Evolutionary conservation across 2,329 filamentous ascomycete genomes (phyloP), one percentile per base, ranked within the genome.

Genomic region (Colletotrichum truncatum): DNA sequence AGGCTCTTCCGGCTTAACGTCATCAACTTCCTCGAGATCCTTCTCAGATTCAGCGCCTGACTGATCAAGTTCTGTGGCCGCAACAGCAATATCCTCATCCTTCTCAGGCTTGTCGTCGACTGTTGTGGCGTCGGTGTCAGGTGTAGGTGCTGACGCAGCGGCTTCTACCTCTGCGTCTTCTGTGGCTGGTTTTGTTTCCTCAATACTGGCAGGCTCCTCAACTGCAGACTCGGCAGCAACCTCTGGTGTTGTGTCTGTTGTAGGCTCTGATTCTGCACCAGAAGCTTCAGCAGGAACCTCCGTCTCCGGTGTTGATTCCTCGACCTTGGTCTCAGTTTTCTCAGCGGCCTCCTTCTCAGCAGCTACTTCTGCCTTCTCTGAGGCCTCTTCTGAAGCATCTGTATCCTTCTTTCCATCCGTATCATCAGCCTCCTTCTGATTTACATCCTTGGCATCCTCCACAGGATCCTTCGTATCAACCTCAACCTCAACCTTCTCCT

Each of bases 401-500:
- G 14, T 28, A n/a, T 58, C 43, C n/a, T 48, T 26, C 26, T 32
- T 34, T 11, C 11, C 54, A 6, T 36, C 49, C 4, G n/a, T n/a
- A n/a, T 6, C 38, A 21, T 53, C 56, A 10, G 67, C 67, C 54
- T 71, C 63, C 68, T 70, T 55, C 45, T 58, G 59, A 43, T n/a
- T 7, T 2, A 2, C 45, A n/a, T 9, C 18, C 21, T 53, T 41
- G 11, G 11, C 46, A 1, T 64, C 45, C 25, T 21, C 34, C 32
- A 52, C 36, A 34, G 21, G 14, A n/a, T 53, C 21, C 62, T 69
- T 66, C 34, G 51, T 51, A 36, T 67, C 52, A 21, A 60, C 43
- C 36, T 55, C 57, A 53, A 72, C 64, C 69, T 71, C 59, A 49
- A 45, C 62, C 57, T 68, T 65, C 41, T 48, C 61, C 68, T 51